phyloP scores from a whole-genome alignment of 1,139 yeast genomes.

The Candida sanyaensis region DNA sequence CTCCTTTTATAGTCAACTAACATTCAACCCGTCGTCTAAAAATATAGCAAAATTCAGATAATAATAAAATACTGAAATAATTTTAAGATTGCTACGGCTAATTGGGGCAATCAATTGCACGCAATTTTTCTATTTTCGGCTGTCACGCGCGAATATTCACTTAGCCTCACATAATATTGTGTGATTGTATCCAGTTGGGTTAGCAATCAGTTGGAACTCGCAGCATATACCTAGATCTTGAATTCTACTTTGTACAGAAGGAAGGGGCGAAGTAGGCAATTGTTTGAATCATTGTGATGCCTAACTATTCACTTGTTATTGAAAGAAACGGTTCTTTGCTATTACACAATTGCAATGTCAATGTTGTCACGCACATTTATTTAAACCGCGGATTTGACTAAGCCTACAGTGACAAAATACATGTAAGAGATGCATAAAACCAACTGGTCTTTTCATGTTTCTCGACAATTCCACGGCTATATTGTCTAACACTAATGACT shows the following conservation, averaged over 20 bases:
- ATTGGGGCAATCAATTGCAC: neutral
- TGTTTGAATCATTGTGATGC: no score
- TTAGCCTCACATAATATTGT: neutral
- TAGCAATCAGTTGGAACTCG: no score
- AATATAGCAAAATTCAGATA: neutral
- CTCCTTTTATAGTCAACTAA: neutral
- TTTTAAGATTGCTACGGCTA: constrained; percentile 1
- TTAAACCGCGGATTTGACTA: neutral
- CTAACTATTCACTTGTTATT: neutral
- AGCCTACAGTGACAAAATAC: neutral
- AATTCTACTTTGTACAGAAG: no score
- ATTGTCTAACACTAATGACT: no score
- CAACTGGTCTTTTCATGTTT: no score
- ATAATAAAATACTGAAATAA: no score
- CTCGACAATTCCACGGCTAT: no score
- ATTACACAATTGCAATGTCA: neutral
- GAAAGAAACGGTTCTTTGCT: neutral
- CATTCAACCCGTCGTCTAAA: neutral
- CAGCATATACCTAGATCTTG: no score
- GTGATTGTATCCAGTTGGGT: no score
- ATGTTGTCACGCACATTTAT: neutral
- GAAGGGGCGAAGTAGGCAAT: no score
- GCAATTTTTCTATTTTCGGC: neutral
- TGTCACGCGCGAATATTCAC: neutral
- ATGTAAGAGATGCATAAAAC: no score